Percentiles rank a stretch among this genome's conserved stretches.
Evolutionary conservation across 164 flowering plant genomes (phyloP).

Genomic region (Stephania yunnanensis): DNA sequence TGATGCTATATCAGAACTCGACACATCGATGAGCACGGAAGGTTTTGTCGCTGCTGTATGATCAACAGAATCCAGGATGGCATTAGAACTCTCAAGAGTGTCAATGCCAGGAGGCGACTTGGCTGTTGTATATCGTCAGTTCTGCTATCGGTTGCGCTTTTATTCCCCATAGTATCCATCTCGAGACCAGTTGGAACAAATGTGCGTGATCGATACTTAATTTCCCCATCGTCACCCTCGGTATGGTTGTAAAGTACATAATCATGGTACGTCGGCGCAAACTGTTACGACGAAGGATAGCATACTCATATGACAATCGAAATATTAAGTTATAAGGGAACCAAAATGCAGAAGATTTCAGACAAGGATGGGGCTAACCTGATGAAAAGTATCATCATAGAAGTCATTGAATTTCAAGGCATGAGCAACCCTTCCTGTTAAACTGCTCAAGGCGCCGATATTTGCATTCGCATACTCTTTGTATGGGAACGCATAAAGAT

Average conservation of each 20-base stretch:
- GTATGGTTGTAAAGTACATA: slow-evolving; percentile 85
- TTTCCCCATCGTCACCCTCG: slow-evolving; percentile 78
- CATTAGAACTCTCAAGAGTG: neutral
- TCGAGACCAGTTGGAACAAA: slow-evolving; percentile 96
- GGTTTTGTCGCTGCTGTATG: neutral
- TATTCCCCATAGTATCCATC: slow-evolving; percentile 84
- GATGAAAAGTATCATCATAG: slow-evolving; percentile 97
- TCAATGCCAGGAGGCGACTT: slow-evolving; percentile 46
- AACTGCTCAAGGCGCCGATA: slow-evolving; percentile 55
- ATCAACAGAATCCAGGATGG: slow-evolving; percentile 13
- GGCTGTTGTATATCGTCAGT: slow-evolving; percentile 61
- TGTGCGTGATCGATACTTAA: slow-evolving; percentile 82
- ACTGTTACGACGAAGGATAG: slow-evolving; percentile 42
- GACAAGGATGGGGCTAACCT: slow-evolving; percentile 35
- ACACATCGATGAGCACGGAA: neutral
- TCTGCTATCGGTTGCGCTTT: slow-evolving; percentile 53
- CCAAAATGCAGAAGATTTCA: neutral
- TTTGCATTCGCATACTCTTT: slow-evolving; percentile 97
- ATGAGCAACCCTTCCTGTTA: slow-evolving; percentile 78
- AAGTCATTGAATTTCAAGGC: slow-evolving; percentile 84
- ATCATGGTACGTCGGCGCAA: slow-evolving; percentile 98
- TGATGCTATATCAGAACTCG: neutral
- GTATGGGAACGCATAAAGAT: slow-evolving; percentile 90
- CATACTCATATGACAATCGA: slow-evolving; percentile 3
- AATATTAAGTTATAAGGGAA: neutral